phyloP scores from a whole-genome alignment of 108 stramenopile species.

The Cylindrotheca fusiformis region DNA sequence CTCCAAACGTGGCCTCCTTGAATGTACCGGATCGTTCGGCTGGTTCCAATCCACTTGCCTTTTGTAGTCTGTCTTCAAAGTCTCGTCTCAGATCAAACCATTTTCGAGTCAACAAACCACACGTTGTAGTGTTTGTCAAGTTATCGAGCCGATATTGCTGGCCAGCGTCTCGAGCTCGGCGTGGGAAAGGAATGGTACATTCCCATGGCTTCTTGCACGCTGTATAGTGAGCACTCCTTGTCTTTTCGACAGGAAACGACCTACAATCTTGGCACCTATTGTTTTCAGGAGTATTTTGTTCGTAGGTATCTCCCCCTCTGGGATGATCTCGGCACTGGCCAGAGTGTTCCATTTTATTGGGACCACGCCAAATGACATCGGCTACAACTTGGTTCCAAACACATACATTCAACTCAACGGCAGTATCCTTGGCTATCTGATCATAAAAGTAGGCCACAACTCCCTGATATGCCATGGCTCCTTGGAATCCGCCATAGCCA shows the following conservation, averaged over 20 bases:
- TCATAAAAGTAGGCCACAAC: constrained; percentile 71
- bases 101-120: constrained; percentile 46
- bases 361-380: constrained; percentile 59
- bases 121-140: constrained; percentile 62
- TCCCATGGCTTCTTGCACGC: constrained; percentile 82
- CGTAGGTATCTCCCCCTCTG: constrained; percentile 26
- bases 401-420: constrained; percentile 47
- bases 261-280: constrained; percentile 65
- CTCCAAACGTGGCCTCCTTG: constrained; percentile 51
- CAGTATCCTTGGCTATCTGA: constrained; percentile 41
- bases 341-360: constrained; percentile 45
- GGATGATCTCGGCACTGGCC: constrained; percentile 69
- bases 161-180: constrained; percentile 45
- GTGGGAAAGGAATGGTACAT: constrained; percentile 52
- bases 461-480: constrained; percentile 81
- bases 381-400: constrained; percentile 46
- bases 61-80: constrained; percentile 48
- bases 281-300: constrained; percentile 50
- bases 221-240: constrained; percentile 67
- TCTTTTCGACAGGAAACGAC: constrained; percentile 43
- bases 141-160: constrained; percentile 56
- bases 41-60: constrained; percentile 24
- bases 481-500: constrained; percentile 70
- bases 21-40: constrained; percentile 37
- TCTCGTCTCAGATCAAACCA: constrained; percentile 59